Percentiles rank a stretch among this genome's conserved stretches.
These are phyloP conservation scores for Scytalidium lignicola DNA, from an alignment of 2,329 filamentous ascomycete genomes.

Conservation along the genomic window DNA sequence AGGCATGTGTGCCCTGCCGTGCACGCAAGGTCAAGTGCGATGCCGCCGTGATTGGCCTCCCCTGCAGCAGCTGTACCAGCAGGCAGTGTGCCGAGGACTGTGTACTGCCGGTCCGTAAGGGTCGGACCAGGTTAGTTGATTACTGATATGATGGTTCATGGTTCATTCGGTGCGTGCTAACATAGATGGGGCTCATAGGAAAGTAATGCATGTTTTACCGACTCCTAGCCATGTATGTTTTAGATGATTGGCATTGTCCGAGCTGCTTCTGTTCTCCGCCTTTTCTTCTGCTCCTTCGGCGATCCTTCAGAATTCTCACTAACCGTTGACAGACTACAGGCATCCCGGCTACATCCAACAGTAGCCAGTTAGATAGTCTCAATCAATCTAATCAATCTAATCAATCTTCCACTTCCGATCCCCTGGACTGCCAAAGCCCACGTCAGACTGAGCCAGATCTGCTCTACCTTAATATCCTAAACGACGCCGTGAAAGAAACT, in stretches of 20 bases:
- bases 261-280: conserved; percentile 10
- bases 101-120: conserved; percentile 17
- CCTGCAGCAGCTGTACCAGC: conserved; percentile 20
- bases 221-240: conserved; percentile 7
- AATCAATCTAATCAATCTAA: conserved; percentile 2
- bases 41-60: conserved; percentile 18
- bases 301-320: background rate
- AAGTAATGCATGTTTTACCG: conserved; percentile 14
- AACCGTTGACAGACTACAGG: conserved; percentile 12
- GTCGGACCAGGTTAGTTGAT: conserved; percentile 18
- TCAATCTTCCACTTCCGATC: conserved; percentile 12
- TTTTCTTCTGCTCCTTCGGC: conserved; percentile 6
- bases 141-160: conserved; percentile 1
- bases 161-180: conserved; percentile 11
- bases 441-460: conserved; percentile 18
- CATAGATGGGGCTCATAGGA: conserved; percentile 15
- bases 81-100: conserved; percentile 17
- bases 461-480: conserved; percentile 20
- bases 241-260: conserved; percentile 8
- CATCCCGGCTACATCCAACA: conserved; percentile 12
- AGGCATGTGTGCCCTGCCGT: conserved; percentile 20
- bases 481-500: conserved; percentile 19
- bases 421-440: conserved; percentile 16
- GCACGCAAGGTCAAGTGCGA: conserved; percentile 21
- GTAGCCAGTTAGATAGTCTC: conserved; percentile 7